Conservation (phyloP, 1,139 yeast species). For the Geotrichum candidum region DNA sequence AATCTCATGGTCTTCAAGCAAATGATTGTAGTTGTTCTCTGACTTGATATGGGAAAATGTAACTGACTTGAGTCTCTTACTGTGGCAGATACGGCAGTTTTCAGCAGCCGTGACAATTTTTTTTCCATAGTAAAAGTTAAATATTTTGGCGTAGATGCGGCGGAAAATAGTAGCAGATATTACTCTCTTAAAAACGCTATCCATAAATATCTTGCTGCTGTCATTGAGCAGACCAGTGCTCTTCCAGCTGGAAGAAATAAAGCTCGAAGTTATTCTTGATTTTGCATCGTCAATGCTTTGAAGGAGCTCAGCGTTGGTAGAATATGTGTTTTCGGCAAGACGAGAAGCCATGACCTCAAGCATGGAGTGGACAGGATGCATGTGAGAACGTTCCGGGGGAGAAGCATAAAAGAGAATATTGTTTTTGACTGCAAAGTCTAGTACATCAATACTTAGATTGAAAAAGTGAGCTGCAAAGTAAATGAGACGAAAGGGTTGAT, state of each 20-base stretch:
- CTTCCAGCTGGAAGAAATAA: background rate
- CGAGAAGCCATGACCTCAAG: background rate
- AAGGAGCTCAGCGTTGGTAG: background rate
- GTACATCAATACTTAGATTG: constrained; percentile 9
- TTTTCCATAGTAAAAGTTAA: constrained; percentile 4
- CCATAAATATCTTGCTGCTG: background rate
- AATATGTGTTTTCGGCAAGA: background rate
- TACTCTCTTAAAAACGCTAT: background rate
- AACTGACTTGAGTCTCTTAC: background rate
- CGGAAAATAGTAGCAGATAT: background rate
- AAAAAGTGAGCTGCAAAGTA: constrained; percentile 10
- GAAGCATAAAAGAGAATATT: constrained; percentile 6
- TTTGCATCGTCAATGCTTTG: background rate
- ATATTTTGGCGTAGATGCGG: background rate
- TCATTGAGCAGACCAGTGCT: constrained; percentile 1
- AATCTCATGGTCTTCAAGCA: background rate
- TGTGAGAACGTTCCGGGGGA: constrained; percentile 7
- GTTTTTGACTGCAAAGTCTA: constrained; percentile 6
- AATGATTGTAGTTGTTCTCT: background rate
- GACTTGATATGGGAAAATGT: background rate
- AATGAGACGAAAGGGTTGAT: background rate
- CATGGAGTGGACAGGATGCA: constrained; percentile 1
- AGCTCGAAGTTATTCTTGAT: background rate
- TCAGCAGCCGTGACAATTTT: background rate
- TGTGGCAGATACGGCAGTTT: constrained; percentile 6